Evolutionary conservation across 352 stramenopile genomes (phyloP).

Genomic region (Globisporangium barbulae): DNA sequence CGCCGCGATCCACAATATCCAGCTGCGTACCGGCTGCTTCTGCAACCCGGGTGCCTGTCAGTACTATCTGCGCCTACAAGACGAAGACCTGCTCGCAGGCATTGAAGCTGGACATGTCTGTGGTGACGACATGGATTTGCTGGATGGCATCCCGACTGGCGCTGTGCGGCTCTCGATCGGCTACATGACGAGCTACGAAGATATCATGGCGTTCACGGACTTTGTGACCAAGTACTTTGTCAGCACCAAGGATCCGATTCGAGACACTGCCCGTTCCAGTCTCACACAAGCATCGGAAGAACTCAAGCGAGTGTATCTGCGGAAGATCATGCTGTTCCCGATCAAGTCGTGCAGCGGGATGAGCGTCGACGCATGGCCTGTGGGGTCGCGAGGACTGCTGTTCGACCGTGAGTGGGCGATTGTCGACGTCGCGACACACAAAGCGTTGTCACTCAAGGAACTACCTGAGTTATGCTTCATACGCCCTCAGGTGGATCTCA

Average conservation of each 20-base stretch:
- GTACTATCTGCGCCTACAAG: slow-evolving; percentile 48
- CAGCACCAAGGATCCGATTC: slow-evolving; percentile 19
- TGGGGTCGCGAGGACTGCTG: slow-evolving; percentile 54
- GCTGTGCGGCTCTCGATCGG: slow-evolving; percentile 66
- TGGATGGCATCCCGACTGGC: slow-evolving; percentile 62
- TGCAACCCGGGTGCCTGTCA: slow-evolving; percentile 81
- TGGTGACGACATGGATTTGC: slow-evolving; percentile 62
- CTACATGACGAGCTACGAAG: slow-evolving; percentile 78
- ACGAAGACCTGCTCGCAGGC: slow-evolving; percentile 47
- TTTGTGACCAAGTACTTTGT: slow-evolving; percentile 69
- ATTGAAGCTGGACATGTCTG: slow-evolving; percentile 67
- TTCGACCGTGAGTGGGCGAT: slow-evolving; percentile 80
- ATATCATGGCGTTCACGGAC: slow-evolving; percentile 42
- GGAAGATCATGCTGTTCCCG: slow-evolving; percentile 64
- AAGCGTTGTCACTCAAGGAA: slow-evolving; percentile 57
- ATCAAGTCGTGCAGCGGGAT: slow-evolving; percentile 79
- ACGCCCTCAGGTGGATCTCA: slow-evolving; percentile 55
- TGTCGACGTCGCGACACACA: slow-evolving; percentile 44
- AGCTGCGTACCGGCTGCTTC: slow-evolving; percentile 73
- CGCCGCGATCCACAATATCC: slow-evolving; percentile 63
- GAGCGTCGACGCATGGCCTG: slow-evolving; percentile 48
- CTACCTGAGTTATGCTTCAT: slow-evolving; percentile 59
- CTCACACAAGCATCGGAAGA: neutral
- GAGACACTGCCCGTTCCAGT: neutral
- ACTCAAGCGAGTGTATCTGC: slow-evolving; percentile 22